Percentiles rank a stretch among this genome's conserved stretches.
phyloP scores from a whole-genome alignment of 352 stramenopile genomes.

The Blastocystis hominis region DNA sequence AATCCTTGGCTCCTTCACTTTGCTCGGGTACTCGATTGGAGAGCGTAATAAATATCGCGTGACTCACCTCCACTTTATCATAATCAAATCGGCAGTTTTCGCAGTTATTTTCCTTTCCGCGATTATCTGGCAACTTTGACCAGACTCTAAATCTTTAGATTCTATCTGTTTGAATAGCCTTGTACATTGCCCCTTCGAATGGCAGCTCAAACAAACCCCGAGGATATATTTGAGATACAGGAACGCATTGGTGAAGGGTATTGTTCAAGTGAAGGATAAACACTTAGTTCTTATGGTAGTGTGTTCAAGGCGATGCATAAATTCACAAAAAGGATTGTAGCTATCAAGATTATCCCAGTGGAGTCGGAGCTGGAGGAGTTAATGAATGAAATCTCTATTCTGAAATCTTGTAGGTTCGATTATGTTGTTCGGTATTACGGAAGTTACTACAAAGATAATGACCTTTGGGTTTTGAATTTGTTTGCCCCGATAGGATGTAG shows the following conservation, averaged over 20 bases:
- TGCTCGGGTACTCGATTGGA: not conserved
- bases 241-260: conserved; percentile 31
- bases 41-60: not conserved
- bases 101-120: not conserved
- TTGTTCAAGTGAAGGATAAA: not conserved
- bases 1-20: not conserved
- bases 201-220: not conserved
- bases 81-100: too few relatives aligned
- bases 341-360: conserved; percentile 57
- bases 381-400: conserved; percentile 59
- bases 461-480: conserved; percentile 42
- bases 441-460: conserved; percentile 47
- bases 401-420: conserved; percentile 58
- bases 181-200: not conserved
- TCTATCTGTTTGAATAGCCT: not conserved
- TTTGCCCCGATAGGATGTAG: not conserved
- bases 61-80: too few relatives aligned
- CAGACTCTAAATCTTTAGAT: not conserved
- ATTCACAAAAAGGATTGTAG: not conserved
- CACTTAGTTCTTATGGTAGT: conserved; percentile 36
- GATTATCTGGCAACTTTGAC: not conserved
- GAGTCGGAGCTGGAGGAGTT: not conserved
- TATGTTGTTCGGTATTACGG: conserved; percentile 60
- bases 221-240: not conserved
- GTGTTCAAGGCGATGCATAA: conserved; percentile 33